A percentile compares a stretch with the other conserved stretches of the same genome.
Conservation (phyloP, 208 protist species). For the Trypanosoma theileri region DNA sequence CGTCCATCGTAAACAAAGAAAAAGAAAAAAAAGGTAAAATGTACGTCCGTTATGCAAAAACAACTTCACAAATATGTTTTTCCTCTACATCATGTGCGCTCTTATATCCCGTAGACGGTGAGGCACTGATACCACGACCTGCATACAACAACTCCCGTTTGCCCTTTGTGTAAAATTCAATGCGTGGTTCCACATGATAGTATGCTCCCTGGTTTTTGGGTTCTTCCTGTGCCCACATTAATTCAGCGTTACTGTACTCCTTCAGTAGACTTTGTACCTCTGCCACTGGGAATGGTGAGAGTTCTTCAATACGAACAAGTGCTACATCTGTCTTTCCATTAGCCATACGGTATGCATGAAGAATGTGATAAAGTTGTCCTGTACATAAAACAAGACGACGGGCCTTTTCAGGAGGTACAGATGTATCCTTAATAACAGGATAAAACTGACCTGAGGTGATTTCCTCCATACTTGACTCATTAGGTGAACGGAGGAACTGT, state of each 20-base stretch:
- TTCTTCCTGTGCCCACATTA: conserved; percentile 98
- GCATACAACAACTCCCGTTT: conserved; percentile 56
- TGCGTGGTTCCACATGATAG: conserved; percentile 79
- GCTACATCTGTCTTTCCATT: conserved; percentile 82
- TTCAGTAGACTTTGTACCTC: conserved; percentile 80
- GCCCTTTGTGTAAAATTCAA: conserved; percentile 75
- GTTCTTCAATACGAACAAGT: conserved; percentile 94
- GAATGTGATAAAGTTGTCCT: conserved; percentile 97
- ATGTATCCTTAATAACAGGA: conserved; percentile 76
- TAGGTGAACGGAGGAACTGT: conserved; percentile 86
- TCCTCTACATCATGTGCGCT: conserved; percentile 76
- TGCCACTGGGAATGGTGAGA: conserved; percentile 97
- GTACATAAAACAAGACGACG: conserved; percentile 94
- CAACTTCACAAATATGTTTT: conserved; percentile 45
- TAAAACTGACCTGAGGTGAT: conserved; percentile 63
- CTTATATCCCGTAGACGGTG: conserved; percentile 76
- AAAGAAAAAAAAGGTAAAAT: conserved; percentile 1
- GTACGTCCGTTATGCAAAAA: conserved; percentile 25
- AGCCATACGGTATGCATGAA: conserved; percentile 70
- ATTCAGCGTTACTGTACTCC: conserved; percentile 89
- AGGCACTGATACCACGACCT: conserved; percentile 52
- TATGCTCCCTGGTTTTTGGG: conserved; percentile 97
- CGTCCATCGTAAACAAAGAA: conserved; percentile 11
- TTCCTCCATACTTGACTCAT: conserved; percentile 75
- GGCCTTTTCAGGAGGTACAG: conserved; percentile 62